phyloP scores from a whole-genome alignment of 2,329 filamentous ascomycete genomes.

The Diaporthe citrichinensis region DNA sequence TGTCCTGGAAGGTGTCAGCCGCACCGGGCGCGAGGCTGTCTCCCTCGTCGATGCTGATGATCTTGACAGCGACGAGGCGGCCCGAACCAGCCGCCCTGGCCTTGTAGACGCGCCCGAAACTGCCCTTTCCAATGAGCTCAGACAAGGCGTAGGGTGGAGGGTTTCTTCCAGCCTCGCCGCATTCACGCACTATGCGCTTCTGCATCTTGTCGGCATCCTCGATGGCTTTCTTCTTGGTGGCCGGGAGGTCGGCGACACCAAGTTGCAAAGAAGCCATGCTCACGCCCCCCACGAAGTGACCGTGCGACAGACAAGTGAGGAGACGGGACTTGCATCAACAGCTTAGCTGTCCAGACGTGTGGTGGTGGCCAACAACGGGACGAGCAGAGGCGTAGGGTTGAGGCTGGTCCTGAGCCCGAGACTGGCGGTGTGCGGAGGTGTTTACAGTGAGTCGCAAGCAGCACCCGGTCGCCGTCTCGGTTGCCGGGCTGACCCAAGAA shows the following conservation, averaged over 20 bases:
- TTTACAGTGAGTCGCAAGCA: neutral
- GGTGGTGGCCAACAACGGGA: neutral
- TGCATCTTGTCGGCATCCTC: slow-evolving; percentile 78
- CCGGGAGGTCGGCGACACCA: slow-evolving; percentile 49
- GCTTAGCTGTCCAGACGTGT: neutral
- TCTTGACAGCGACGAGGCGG: slow-evolving; percentile 78
- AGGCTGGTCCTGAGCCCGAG: neutral
- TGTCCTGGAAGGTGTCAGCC: slow-evolving; percentile 77
- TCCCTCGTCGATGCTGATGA: slow-evolving; percentile 85
- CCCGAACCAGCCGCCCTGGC: slow-evolving; percentile 57
- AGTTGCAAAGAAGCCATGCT: slow-evolving; percentile 52
- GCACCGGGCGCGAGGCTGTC: slow-evolving; percentile 77
- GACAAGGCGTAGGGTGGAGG: slow-evolving; percentile 73
- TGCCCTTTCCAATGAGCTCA: slow-evolving; percentile 78
- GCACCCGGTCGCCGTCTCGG: neutral
- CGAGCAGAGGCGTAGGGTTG: neutral
- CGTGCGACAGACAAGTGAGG: neutral
- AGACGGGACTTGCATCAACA: neutral
- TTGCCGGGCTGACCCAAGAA: neutral
- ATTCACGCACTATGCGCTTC: slow-evolving; percentile 68
- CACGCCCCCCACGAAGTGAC: neutral
- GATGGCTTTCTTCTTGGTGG: slow-evolving; percentile 62
- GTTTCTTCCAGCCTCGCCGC: slow-evolving; percentile 67
- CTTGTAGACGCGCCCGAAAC: slow-evolving; percentile 78
- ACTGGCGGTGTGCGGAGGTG: slow-evolving; percentile 21